Conservation (phyloP, 2,329 filamentous ascomycete species). For the Microdochium paspali region DNA sequence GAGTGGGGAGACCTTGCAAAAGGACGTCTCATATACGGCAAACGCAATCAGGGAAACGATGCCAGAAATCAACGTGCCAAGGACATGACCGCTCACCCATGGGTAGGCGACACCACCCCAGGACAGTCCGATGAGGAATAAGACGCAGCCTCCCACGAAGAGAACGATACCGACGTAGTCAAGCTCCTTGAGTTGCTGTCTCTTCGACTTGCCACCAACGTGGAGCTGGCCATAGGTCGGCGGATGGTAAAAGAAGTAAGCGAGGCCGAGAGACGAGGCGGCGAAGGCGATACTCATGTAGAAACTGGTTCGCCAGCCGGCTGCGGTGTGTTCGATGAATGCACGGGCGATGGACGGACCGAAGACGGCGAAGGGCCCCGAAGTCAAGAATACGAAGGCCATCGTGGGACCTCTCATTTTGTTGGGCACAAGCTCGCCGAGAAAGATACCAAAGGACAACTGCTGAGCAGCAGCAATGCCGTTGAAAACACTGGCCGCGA, state of each 20-base stretch:
- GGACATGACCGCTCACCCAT: constrained; percentile 29
- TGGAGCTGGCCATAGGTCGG: constrained; percentile 34
- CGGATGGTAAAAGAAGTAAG: constrained; percentile 34
- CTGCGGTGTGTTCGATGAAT: constrained; percentile 29
- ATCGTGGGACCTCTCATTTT: constrained; percentile 26
- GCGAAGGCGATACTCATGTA: constrained; percentile 35
- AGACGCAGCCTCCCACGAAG: constrained; percentile 27
- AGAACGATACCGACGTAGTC: constrained; percentile 35
- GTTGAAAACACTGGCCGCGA: constrained; percentile 25
- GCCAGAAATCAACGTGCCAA: constrained; percentile 27
- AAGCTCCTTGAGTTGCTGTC: constrained; percentile 29
- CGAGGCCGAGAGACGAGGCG: constrained; percentile 26
- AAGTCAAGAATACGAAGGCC: constrained; percentile 26
- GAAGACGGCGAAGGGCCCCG: constrained; percentile 29
- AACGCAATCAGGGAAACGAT: constrained; percentile 22
- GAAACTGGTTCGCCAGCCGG: constrained; percentile 38
- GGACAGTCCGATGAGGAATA: constrained; percentile 32
- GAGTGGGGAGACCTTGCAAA: constrained; percentile 25
- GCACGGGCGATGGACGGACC: constrained; percentile 36
- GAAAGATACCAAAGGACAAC: constrained; percentile 29
- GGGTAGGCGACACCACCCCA: constrained; percentile 30
- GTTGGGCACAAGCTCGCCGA: constrained; percentile 34
- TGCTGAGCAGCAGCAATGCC: constrained; percentile 29
- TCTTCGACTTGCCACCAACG: constrained; percentile 21
- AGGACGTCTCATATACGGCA: constrained; percentile 24